Evolutionary conservation across 306 rosid species (phyloP), one percentile per base, ranked within the genome.

Genomic region (Leucaena leucocephala): DNA sequence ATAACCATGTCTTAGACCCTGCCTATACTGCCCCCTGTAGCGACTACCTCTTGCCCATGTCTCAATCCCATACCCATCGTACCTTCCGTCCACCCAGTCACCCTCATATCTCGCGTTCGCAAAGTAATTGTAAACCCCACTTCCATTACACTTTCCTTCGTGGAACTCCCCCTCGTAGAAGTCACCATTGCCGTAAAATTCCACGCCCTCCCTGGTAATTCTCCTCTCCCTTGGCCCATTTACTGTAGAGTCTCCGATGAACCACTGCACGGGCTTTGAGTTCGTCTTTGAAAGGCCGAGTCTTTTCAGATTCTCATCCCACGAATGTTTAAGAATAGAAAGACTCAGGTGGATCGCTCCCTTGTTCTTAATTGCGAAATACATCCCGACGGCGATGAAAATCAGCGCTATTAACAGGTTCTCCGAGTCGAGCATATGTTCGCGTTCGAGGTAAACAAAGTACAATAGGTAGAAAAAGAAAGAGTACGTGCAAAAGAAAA

Each of bases 21-120:
- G 89, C 69, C 88, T 82, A 40, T 94, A 94, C 34, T 89, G 92
- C 2, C 98, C 98, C 64, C 84, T 84, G 33, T 94, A 94, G 19
- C 91, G 80, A n/a, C 96, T 86, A n/a, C 94, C 92, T 54, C 88
- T 82, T 2, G 94, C 85, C 94, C 94, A 88, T 82, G 87, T 84
- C 78, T 90, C 94, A 9, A 90, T 88, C 7, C 94, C 94, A 46
- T 85, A 86, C 43, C 94, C 92, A 50, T 90, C 92, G 22, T 90
- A 85, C 74, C 80, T 71, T 7, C 92, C 92, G 16, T 90, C 92
- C 66, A 90, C 84, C 94, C 94, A 90, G 33, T 88, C 94, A 15
- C 94, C 94, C 19, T 90, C 94, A 57, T 90, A 90, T 27, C 92
- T 80, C 0, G 92, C 94, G 8, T 82, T 86, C 3, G 83, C 89